phyloP scores from a whole-genome alignment of 257 asterid genomes.

The Ilex asprella region DNA sequence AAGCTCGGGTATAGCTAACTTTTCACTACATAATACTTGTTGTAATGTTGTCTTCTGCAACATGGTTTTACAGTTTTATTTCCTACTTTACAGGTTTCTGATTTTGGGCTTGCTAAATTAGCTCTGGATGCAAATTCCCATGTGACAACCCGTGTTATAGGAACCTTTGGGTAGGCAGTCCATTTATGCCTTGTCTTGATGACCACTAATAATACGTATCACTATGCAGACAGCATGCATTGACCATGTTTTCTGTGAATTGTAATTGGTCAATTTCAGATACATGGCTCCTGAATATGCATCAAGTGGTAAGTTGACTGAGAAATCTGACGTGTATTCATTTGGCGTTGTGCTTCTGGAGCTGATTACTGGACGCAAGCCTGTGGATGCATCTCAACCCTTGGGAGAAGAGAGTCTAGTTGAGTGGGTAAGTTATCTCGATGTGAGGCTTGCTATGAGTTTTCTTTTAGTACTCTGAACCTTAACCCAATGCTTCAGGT shows the following conservation, averaged over 20 bases:
- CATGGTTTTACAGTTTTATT: slow-evolving; percentile 5
- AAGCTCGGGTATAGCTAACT: slow-evolving; percentile 64
- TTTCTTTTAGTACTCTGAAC: no score
- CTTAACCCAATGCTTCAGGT: no score
- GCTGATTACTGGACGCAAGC: slow-evolving; percentile 82
- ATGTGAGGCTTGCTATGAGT: no score
- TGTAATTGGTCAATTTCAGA: slow-evolving; percentile 33
- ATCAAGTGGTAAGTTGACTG: slow-evolving; percentile 86
- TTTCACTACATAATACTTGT: background rate
- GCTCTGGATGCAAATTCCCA: slow-evolving; percentile 78
- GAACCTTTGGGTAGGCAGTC: slow-evolving; percentile 82
- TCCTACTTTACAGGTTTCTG: slow-evolving; percentile 61
- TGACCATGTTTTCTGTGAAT: no score
- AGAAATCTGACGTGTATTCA: slow-evolving; percentile 78
- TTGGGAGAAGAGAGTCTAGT: slow-evolving; percentile 89
- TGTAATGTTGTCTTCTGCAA: background rate
- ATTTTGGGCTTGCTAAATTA: slow-evolving; percentile 90
- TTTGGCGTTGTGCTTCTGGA: slow-evolving; percentile 92
- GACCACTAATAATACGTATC: background rate
- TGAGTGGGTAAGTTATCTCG: slow-evolving; percentile 68
- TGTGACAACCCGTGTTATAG: slow-evolving; percentile 83
- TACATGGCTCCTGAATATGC: slow-evolving; percentile 99
- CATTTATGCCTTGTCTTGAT: background rate
- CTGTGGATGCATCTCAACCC: slow-evolving; percentile 90
- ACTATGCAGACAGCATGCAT: no score